Conservation (phyloP, 129 eudicot species). For the Centaurea solstitialis region DNA sequence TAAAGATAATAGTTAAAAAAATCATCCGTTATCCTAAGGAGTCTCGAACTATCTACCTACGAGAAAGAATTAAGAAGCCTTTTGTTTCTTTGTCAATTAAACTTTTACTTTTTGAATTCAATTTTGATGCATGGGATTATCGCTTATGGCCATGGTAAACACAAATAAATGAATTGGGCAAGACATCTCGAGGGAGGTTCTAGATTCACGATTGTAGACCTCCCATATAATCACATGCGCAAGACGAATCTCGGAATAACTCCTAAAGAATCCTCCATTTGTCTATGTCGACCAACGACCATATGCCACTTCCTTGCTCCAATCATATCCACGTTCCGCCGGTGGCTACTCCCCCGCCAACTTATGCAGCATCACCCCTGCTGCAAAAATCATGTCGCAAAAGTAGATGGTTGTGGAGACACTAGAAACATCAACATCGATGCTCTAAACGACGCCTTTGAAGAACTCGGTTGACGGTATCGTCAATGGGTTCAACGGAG, state of each 20-base stretch:
- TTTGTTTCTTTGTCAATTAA: too few relatives aligned
- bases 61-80: too few relatives aligned
- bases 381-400: conserved; percentile 28
- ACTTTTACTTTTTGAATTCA: too few relatives aligned
- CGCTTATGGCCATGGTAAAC: too few relatives aligned
- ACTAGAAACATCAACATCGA: neutral
- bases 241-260: neutral
- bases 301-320: neutral
- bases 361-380: neutral
- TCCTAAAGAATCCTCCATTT: neutral
- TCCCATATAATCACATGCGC: neutral
- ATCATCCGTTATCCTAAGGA: too few relatives aligned
- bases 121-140: too few relatives aligned
- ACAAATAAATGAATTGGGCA: too few relatives aligned
- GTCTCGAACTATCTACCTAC: too few relatives aligned
- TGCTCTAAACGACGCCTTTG: neutral
- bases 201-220: too few relatives aligned
- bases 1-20: too few relatives aligned
- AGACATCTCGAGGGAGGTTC: too few relatives aligned
- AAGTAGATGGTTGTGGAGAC: conserved; percentile 19
- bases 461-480: neutral
- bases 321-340: neutral
- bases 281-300: neutral
- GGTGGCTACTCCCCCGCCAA: neutral
- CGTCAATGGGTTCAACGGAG: conserved; percentile 8